Evolutionary conservation across 768 basidiomycete genomes (phyloP).

Genomic region (Lentinula sp.): DNA sequence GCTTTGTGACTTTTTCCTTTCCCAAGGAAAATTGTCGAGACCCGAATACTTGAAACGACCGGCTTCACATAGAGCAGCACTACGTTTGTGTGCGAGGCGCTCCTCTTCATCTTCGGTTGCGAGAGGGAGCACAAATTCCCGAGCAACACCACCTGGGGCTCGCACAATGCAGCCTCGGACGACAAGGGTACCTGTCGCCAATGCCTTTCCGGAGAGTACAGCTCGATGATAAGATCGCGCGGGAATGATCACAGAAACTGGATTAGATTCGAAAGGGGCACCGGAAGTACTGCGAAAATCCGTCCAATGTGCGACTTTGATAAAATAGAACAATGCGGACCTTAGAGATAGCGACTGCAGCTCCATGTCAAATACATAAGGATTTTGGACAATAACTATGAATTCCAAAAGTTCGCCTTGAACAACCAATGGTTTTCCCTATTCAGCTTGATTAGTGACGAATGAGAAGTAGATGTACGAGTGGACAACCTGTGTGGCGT

Average conservation of each 20-base stretch:
- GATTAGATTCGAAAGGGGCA: constrained; percentile 61
- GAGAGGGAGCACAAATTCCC: constrained; percentile 74
- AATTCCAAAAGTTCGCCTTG: constrained; percentile 83
- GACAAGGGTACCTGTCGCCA: constrained; percentile 56
- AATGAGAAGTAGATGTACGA: neutral
- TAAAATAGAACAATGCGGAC: constrained; percentile 29
- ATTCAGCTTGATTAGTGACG: neutral
- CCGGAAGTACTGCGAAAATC: constrained; percentile 66
- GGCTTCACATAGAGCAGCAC: constrained; percentile 56
- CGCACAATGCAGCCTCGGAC: constrained; percentile 79
- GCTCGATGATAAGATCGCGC: constrained; percentile 72
- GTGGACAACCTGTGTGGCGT: constrained; percentile 47
- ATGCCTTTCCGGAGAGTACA: constrained; percentile 60
- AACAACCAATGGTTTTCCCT: constrained; percentile 64
- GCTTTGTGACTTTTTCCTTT: constrained; percentile 38
- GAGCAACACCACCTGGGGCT: constrained; percentile 61
- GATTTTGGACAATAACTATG: constrained; percentile 81
- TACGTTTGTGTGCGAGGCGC: constrained; percentile 47
- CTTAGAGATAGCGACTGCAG: constrained; percentile 76
- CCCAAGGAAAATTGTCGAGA: constrained; percentile 64
- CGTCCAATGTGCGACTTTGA: constrained; percentile 7
- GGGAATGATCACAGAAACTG: constrained; percentile 61
- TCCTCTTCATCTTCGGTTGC: constrained; percentile 69
- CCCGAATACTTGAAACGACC: constrained; percentile 72
- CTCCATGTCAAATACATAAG: constrained; percentile 89